Evolutionary conservation across 2,329 filamentous ascomycete genomes (phyloP), one percentile per base, ranked within the genome.

Genomic region (Juglanconis sp.): DNA sequence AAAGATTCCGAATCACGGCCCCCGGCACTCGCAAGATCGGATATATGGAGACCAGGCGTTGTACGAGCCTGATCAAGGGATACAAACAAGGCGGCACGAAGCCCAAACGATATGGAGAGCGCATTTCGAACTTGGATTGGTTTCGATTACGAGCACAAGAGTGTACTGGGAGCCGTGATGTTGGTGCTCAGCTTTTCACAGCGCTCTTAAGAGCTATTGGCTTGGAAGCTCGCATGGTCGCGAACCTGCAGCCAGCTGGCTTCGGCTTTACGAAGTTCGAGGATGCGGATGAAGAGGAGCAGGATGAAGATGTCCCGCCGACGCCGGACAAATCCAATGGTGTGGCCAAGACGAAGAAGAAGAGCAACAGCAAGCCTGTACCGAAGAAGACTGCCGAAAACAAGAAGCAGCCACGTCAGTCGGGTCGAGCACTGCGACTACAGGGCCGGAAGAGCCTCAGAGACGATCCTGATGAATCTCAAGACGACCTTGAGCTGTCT

Each of bases 191-290:
- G 69, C 80, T 99, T 0, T 98, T 98, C 65, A 96, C 92, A 0
- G 91, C 92, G 3, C 76, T 99, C 7, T 72, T 97, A 30, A 82
- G 95, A 65, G 92, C 87, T 0, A 71, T 98, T 10, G 91, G 91
- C 0, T 77, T 98, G 2, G 92, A 97, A 68, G 86, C 91, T 10
- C 84, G 94, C 35, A 83, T 98, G 79, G 86, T 98, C 3, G 87
- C 88, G 9, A 97, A 87, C 69, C 71, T 99, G 46, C 95, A 98
- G 70, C 89, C 92, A 1, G 76, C 91, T 30, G 95, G 95, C 0
- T 96, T 96, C 72, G 92, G 92, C 1, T 98, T 92, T 87, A 96
- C 86, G 63, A 96, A 94, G 72, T 76, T 82, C 10, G 95, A 99
- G 73, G 90, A 95, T 55, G 91, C 89, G 5, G 84, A 85, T 11